Base-by-base conservation (phyloP, 2,329 filamentous ascomycete species). In the Paecilomyces fulvus region DNA sequence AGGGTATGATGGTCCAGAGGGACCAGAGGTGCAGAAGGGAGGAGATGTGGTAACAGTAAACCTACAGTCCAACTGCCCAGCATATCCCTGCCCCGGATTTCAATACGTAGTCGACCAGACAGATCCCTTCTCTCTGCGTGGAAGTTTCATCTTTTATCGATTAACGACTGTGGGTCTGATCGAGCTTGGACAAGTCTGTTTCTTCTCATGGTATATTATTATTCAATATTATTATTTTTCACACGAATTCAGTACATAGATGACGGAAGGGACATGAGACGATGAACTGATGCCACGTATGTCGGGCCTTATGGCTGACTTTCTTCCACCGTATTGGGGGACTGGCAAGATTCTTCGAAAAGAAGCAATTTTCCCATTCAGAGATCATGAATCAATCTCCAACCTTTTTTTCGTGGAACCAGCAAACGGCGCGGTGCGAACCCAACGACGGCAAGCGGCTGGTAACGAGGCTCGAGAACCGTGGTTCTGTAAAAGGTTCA, bases 41-140 rank as follows among this genome's bases (percentile, higher is more conserved):
- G n/a, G n/a, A n/a, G n/a, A n/a, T n/a, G n/a, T n/a, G n/a, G n/a
- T n/a, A n/a, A n/a, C n/a, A n/a, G n/a, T n/a, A n/a, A n/a, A n/a
- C n/a, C n/a, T n/a, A n/a, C n/a, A n/a, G n/a, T n/a, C n/a, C n/a
- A n/a, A n/a, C n/a, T n/a, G n/a, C n/a, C 33, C 11, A 37, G 33
- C n/a, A 12, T 12, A n/a, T 12, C n/a, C n/a, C 33, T n/a, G 33
- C 33, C 37, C 37, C 37, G 4, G n/a, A n/a, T 17, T 43, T 43
- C 37, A 43, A 43, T 43, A n/a, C n/a, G n/a, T n/a, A 43, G 37
- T 43, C n/a, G 37, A 43, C 37, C n/a, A 43, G 37, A 56, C 51
- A 59, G 57, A 46, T 17, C 31, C 14, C 49, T 21, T n/a, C 14
- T 43, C 30, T 11, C n/a, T 31, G 11, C 51, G 46, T 5, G 37